Evolutionary conservation across 345 rosid genomes (phyloP).

Genomic region (Melastoma malabathricum): DNA sequence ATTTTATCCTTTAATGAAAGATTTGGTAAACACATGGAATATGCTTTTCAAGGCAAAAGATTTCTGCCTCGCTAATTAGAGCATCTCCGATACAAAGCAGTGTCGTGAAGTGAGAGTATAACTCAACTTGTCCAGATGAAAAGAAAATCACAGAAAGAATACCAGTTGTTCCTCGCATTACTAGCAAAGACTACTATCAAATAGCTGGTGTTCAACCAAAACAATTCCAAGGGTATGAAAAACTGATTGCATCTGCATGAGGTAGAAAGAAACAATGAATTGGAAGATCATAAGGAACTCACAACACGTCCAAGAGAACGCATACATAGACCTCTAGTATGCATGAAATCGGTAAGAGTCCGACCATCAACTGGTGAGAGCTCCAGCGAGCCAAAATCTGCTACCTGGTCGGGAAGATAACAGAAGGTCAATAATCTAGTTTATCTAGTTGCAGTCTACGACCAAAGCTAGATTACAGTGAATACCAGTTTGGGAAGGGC

Average conservation of each 20-base stretch:
- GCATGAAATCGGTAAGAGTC: slow-evolving; percentile 98
- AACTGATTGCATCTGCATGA: background rate
- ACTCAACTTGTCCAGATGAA: no score
- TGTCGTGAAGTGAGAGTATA: no score
- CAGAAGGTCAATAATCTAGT: slow-evolving; percentile 8
- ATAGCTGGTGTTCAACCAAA: background rate
- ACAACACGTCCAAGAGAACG: slow-evolving; percentile 90
- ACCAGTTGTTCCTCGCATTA: no score
- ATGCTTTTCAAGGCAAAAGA: no score
- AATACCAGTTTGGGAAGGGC: slow-evolving; percentile 96
- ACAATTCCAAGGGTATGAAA: background rate
- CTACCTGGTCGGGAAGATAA: slow-evolving; percentile 47
- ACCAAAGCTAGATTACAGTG: slow-evolving; percentile 4
- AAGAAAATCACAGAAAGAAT: no score
- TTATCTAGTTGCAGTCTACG: background rate
- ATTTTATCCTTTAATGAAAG: no score
- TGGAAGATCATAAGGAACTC: slow-evolving; percentile 22
- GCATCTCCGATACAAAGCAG: no score
- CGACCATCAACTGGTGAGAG: slow-evolving; percentile 99
- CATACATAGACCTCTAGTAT: slow-evolving; percentile 97
- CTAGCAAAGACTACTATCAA: no score
- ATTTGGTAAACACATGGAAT: no score
- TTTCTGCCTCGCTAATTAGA: no score
- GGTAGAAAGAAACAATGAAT: background rate
- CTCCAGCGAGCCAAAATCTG: slow-evolving; percentile 97